Conservation (phyloP, 2,329 filamentous ascomycete species). For the Diaporthe eres region DNA sequence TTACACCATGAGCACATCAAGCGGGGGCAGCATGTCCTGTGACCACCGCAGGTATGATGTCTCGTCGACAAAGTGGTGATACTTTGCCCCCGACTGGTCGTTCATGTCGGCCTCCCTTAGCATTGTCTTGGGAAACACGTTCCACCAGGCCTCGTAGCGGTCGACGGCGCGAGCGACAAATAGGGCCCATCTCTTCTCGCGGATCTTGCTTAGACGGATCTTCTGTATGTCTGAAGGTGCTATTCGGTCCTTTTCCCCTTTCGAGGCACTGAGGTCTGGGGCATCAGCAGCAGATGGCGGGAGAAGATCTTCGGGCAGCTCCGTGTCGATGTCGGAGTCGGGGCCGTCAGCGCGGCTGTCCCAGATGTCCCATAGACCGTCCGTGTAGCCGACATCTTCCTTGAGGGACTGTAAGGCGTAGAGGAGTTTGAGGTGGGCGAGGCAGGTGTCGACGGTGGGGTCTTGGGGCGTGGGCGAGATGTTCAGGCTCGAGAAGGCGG, state of each 20-base stretch:
- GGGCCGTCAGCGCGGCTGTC: conserved; percentile 58
- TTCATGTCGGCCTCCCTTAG: conserved; percentile 56
- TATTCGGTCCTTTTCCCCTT: conserved; percentile 45
- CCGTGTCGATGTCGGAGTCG: conserved; percentile 21
- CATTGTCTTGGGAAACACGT: conserved; percentile 49
- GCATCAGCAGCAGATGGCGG: conserved; percentile 13
- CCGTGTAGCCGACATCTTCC: conserved; percentile 74
- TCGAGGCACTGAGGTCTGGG: neutral
- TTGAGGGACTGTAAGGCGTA: conserved; percentile 77
- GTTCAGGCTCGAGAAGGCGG: conserved; percentile 55
- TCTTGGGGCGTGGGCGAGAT: conserved; percentile 49
- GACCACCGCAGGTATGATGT: conserved; percentile 53
- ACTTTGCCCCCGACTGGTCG: conserved; percentile 44
- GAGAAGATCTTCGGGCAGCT: conserved; percentile 27
- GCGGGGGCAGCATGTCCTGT: conserved; percentile 65
- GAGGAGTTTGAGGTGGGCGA: conserved; percentile 82
- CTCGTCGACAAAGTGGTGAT: conserved; percentile 52
- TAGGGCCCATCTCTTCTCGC: conserved; percentile 82
- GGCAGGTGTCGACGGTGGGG: conserved; percentile 69
- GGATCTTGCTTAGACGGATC: conserved; percentile 65
- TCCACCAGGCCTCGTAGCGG: conserved; percentile 78
- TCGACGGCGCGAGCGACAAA: conserved; percentile 78
- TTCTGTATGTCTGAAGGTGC: conserved; percentile 54
- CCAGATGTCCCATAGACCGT: conserved; percentile 76
- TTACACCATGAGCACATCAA: conserved; percentile 60